Evolutionary conservation across 2,329 filamentous ascomycete species (phyloP), one percentile per base, ranked within the genome.

Genomic region (Colletotrichum sansevieriae): DNA sequence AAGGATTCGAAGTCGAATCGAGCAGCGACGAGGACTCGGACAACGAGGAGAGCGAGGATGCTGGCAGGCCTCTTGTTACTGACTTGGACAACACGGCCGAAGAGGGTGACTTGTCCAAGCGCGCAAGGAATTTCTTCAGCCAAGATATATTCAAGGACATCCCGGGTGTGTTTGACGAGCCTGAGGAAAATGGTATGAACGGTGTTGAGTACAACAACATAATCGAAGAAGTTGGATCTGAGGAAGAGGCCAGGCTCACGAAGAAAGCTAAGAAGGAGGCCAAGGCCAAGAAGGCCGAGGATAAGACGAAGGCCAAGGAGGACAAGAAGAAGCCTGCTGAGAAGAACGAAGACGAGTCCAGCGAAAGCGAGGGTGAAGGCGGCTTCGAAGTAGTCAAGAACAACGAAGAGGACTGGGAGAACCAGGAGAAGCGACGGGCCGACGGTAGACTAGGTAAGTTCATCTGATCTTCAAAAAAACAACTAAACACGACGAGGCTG

Each of bases 141-240:
- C 95, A 98, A 77, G 95, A 98, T 73, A 91, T 99, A 46, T 99
- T 99, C 84, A 90, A 95, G 73, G 93, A 90, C 44, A 90, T 98
- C 62, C 88, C 89, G 22, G 92, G 88, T 0, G 79, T 91, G 20
- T 82, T 91, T 2, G 89, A 89, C 18, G 84, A 88, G 33, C 57
- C 57, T 13, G 72, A 72, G 9, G 75, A 75, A 13, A 78, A 81
- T 41, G 80, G 79, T 12, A 76, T 76, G 72, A 74, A 73, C 57
- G 75, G 70, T 13, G 75, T 76, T 46, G 76, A 74, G 39, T 80
- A 76, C 29, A 60, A 25, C 41, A 65, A 22, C 51, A 54, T 46
- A 60, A 60, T 33, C 63, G 59, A 70, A 18, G 63, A 63, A 29
- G 29, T 29, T 29, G 29, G 29, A 29, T 29, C 29, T 29, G 62